Base-by-base conservation (phyloP, 345 rosid species). In the Lepidium aucheri region DNA sequence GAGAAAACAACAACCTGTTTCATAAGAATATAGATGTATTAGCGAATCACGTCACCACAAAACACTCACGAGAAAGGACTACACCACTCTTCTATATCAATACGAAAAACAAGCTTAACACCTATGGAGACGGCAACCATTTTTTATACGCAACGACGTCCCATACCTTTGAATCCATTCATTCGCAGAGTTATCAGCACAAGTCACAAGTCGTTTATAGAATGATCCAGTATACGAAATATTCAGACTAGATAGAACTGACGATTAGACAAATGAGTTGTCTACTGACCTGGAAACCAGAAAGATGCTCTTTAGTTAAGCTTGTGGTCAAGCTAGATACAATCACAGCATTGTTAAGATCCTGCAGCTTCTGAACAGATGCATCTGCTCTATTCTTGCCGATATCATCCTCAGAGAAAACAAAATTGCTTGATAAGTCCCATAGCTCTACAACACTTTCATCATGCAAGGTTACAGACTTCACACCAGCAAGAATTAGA, bases 301-400 rank as follows among this genome's bases (percentile, higher is more conserved):
- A 84, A 66, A 95, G 95, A 40, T 81, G 78, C 67, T 95, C 95
- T 72, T 83, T 86, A 1, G 85, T 80, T 78, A 95, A 75, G 65
- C 84, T 67, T 50, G 82, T 64, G 22, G 95, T 88, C 73, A 86
- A 81, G 56, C 93, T 81, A 70, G 88, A 79, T 67, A 95, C 79
- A 41, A 67, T 63, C 69, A 91, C 97, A 3, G 93, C 86, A 74
- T 91, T 95, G 79, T 95, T 91, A 57, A 95, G 95, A 75, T 95
- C 99, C 76, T 95, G 97, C 68, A 91, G 75, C 82, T 91, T 95
- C 80, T 82, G 97, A 55, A 91, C 79, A 78, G 96, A 91, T 43
- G 96, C 97, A 73, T 89, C 82, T 2, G 96, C 99, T 76, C 96
- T 85, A 75, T 89, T 95, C 77, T 89, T 95, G 45, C 99, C 96